Conservation (phyloP, 768 basidiomycete genomes). For the Mycena polygramma region DNA sequence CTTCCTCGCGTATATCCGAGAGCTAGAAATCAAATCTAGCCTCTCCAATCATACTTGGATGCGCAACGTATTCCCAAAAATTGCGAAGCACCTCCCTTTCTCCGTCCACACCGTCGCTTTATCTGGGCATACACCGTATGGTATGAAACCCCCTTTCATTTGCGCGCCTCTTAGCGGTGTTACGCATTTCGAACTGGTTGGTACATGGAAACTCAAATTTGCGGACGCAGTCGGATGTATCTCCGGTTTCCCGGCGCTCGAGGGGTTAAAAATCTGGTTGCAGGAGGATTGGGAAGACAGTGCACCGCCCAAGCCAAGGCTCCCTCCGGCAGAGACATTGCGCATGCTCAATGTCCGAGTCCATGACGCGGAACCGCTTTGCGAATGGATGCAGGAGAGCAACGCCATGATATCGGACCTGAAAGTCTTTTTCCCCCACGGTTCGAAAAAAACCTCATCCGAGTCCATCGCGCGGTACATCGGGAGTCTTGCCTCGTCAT, state of each 20-base stretch:
- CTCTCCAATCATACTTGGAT: constrained; percentile 6
- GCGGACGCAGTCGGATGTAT: neutral
- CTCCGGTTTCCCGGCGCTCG: neutral
- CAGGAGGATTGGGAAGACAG: neutral
- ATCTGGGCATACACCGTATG: too few relatives aligned
- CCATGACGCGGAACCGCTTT: neutral
- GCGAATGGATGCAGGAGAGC: neutral
- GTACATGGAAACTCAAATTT: neutral
- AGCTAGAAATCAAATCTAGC: neutral
- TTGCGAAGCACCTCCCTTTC: neutral
- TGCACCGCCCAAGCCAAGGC: neutral
- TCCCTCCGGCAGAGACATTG: neutral
- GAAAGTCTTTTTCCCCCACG: neutral
- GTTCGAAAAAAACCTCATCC: neutral
- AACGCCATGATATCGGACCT: neutral
- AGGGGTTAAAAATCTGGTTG: neutral
- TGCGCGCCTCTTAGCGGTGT: neutral
- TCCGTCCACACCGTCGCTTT: neutral
- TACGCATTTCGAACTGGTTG: neutral
- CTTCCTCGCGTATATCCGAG: constrained; percentile 17
- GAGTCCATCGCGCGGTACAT: neutral
- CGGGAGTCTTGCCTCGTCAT: neutral
- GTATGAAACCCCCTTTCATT: neutral
- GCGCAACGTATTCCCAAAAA: constrained; percentile 3
- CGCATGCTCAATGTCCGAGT: constrained; percentile 1